Conservation (phyloP, 2,329 filamentous ascomycete genomes). For the Colletotrichum zoysiae region DNA sequence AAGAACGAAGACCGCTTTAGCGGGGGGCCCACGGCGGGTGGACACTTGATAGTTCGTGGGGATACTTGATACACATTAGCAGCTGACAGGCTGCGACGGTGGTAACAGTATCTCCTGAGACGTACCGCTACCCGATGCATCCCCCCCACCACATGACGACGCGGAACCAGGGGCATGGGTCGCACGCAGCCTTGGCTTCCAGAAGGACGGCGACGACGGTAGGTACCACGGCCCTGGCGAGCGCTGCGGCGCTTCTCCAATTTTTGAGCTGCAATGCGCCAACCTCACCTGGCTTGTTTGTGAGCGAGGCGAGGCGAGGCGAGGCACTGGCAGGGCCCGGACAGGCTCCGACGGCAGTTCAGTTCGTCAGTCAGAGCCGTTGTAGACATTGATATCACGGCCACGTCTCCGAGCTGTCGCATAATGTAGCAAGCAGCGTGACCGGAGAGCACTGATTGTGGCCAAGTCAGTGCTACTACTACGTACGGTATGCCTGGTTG, state of each 20-base stretch:
- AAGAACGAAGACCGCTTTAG: conserved; percentile 32
- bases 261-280: conserved; percentile 7
- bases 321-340: conserved; percentile 9
- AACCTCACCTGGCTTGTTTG: conserved; percentile 5
- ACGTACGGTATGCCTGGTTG: not conserved
- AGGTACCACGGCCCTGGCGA: not conserved
- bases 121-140: conserved; percentile 8
- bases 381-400: conserved; percentile 2
- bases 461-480: not conserved
- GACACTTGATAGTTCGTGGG: conserved; percentile 21
- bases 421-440: conserved; percentile 29
- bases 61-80: conserved; percentile 25
- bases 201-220: conserved; percentile 24
- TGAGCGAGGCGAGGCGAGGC: not conserved
- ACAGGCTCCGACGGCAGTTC: conserved; percentile 15
- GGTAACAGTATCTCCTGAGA: not conserved
- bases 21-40: conserved; percentile 21
- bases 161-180: conserved; percentile 29
- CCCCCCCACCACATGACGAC: conserved; percentile 7
- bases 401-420: conserved; percentile 4
- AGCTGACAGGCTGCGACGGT: rapidly evolving
- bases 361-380: not conserved
- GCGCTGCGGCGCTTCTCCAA: conserved; percentile 4
- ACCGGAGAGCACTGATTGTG: conserved; percentile 25
- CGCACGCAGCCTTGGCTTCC: conserved; percentile 26